Evolutionary conservation across 2,329 filamentous ascomycete genomes (phyloP), one percentile per base, ranked within the genome.

Genomic region (Xylariaceae sp.): DNA sequence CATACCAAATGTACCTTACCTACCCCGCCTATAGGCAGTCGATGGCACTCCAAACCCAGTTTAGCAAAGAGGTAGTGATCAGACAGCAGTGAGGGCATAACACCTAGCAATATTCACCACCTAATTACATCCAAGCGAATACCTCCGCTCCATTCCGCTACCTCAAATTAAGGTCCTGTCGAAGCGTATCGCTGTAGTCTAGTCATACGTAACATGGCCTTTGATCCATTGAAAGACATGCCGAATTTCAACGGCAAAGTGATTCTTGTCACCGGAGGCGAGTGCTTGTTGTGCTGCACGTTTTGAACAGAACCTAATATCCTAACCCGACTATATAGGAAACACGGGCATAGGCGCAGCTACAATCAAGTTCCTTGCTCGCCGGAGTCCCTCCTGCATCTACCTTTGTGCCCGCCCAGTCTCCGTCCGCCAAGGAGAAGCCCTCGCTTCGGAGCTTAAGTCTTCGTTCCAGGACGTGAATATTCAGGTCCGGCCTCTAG

Each of bases 201-300:
- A n/a, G n/a, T n/a, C n/a, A n/a, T n/a, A n/a, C n/a, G n/a, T n/a
- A n/a, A n/a, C n/a, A n/a, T n/a, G n/a, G n/a, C 45, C 2, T 59
- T 60, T 30, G 55, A 59, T 3, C 58, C 51, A 3, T 23, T 42
- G 13, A 18, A 26, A 23, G 58, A 61, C 26, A 59, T 59, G 10
- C 56, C 51, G 11, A 49, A 39, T 13, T 26, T 59, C 20, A 15
- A 29, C n/a, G 53, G 56, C 40, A 59, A 59, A n/a, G 49, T 52
- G 26, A 37, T 59, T 23, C 30, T 59, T 13, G 55, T 61, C 35
- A 59, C 59, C 2, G 53, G 59, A 8, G 33, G 30, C 1, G 33
- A 53, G 50, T 4, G 50, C 55, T n/a, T 9, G 16, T 62, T n/a
- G 54, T 57, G 24, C 43, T 58, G 57, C 55, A 20, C 41, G 51